Evolutionary conservation across 257 asterid genomes (phyloP), one percentile per base, ranked within the genome.

Genomic region (Pogostemon cablin): DNA sequence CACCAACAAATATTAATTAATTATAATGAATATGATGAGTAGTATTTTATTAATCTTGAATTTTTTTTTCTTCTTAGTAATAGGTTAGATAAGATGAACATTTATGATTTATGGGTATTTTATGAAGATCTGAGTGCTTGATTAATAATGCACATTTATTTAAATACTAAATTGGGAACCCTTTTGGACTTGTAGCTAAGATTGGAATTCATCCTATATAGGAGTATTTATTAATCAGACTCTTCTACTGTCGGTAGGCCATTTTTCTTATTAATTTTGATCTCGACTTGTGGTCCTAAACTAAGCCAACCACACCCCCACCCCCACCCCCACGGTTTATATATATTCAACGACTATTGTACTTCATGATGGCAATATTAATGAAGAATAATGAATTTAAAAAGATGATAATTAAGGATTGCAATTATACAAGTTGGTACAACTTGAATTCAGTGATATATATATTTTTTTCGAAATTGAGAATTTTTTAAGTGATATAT

Each of bases 161-260:
- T 3, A 15, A 6, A 58, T 25, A 62, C 66, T 4, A 75, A 61
- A 61, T 48, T 62, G 7, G 53, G 43, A 68, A 39, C 7, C 43
- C 40, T 25, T 70, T 48, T 70, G 20, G 60, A 64, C 40, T 70
- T 58, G 9, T 59, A 42, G 20, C 58, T 17, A 61, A 41, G 65
- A 4, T 67, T 75, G 71, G 79, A 68, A 25, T 61, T 68, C 34
- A 41, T 76, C 68, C 48, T 12, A 64, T 38, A 52, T 25, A 25
- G 32, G 32, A 25, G 1, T 25, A 25, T 39, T 38, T 6, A 60
- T 74, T 66, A 10, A 57, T 57, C 37, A 15, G 17, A 43, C 52
- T 55, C 25, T 56, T 46, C 62, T 44, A 59, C 67, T 54, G 81
- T 71, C 74, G 77, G 71, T 77, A 71, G 74, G 81, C 77, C 46